phyloP scores from a whole-genome alignment of 768 basidiomycete genomes.

The Mycena haematopus region DNA sequence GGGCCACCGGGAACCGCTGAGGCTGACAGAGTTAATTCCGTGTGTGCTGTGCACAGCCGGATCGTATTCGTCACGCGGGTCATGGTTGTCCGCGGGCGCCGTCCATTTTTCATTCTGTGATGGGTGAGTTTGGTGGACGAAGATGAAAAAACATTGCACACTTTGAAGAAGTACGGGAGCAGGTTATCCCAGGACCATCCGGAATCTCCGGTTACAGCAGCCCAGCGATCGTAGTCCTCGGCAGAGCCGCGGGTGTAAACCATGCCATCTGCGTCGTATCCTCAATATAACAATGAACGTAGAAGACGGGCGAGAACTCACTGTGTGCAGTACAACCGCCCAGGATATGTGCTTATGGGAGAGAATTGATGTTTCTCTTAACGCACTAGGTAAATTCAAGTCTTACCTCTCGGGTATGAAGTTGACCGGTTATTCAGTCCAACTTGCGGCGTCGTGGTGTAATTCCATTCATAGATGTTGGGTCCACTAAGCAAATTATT shows the following conservation, averaged over 20 bases:
- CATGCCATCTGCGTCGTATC: no score
- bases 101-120: conserved; percentile 44
- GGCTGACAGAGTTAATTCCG: no score
- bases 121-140: not conserved
- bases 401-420: conserved; percentile 24
- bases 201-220: no score
- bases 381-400: not conserved
- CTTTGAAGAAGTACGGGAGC: conserved; percentile 39
- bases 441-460: conserved; percentile 34
- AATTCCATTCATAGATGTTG: conserved; percentile 36
- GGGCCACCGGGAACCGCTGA: no score
- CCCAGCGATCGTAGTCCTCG: no score
- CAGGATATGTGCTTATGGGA: conserved; percentile 17
- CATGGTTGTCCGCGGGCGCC: conserved; percentile 44
- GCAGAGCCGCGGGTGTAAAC: no score
- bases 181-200: conserved; percentile 46
- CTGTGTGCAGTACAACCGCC: conserved; percentile 19
- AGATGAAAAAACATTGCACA: conserved; percentile 7
- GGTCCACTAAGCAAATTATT: no score
- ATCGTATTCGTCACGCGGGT: conserved; percentile 44
- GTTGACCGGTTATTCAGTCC: no score
- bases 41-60: conserved; percentile 47
- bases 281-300: no score
- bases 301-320: not conserved
- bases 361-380: not conserved